Conservation (phyloP, 1,139 yeast genomes). For the Taiozyma sp. region DNA sequence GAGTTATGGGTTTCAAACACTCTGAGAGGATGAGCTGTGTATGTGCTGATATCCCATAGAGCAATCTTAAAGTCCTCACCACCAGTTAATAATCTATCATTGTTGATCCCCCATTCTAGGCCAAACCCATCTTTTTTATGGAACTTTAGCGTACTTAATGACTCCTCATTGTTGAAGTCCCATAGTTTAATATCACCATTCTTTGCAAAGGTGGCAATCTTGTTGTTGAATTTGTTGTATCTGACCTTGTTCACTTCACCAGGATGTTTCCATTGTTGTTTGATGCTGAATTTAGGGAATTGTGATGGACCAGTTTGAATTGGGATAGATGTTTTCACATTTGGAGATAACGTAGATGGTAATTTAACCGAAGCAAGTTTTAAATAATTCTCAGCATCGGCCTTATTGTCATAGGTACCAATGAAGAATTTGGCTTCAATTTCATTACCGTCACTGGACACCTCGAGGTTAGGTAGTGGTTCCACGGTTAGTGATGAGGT, state of each 20-base stretch:
- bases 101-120: constrained; percentile 53
- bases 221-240: constrained; percentile 33
- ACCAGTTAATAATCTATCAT: constrained; percentile 52
- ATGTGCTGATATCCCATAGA: constrained; percentile 51
- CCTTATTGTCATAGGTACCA: constrained; percentile 42
- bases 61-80: constrained; percentile 64
- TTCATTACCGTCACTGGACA: constrained; percentile 32
- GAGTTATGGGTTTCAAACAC: constrained; percentile 42
- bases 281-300: constrained; percentile 30
- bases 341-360: constrained; percentile 45
- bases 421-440: constrained; percentile 38
- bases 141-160: constrained; percentile 37
- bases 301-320: constrained; percentile 20
- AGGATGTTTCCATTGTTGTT: constrained; percentile 42
- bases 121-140: constrained; percentile 69
- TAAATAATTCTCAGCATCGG: constrained; percentile 35
- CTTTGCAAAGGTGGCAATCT: constrained; percentile 45
- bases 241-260: constrained; percentile 44
- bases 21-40: constrained; percentile 36
- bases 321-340: constrained; percentile 28
- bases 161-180: constrained; percentile 22
- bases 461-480: constrained; percentile 39
- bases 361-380: constrained; percentile 41
- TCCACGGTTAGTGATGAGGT: constrained; percentile 34
- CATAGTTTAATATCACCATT: constrained; percentile 36